Conservation (phyloP, 495 filamentous ascomycete species). For the Pseudevernia furfuracea region DNA sequence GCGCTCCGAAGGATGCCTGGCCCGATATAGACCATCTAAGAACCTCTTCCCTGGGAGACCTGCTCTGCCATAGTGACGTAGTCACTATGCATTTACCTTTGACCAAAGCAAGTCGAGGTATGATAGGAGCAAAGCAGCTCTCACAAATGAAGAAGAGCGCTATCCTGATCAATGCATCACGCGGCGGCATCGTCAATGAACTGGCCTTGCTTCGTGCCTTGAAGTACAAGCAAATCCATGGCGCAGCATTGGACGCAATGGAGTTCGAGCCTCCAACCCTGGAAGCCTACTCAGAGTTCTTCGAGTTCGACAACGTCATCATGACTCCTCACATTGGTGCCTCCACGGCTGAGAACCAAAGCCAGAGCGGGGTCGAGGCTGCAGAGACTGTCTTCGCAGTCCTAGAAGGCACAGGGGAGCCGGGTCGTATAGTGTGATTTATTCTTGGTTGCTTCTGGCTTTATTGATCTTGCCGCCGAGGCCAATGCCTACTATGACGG, state of each 20-base stretch:
- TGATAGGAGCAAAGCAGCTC: no score
- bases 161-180: not conserved
- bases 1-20: no score
- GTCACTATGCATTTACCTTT: no score
- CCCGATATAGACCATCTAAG: no score
- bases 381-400: not conserved
- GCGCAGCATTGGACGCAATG: not conserved
- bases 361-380: not conserved
- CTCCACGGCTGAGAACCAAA: not conserved
- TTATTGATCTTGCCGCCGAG: conserved; percentile 7
- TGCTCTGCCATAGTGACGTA: no score
- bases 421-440: no score
- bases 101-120: no score
- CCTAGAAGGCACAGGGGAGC: not conserved
- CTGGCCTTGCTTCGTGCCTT: not conserved
- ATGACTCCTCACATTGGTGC: not conserved
- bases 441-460: not conserved
- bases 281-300: not conserved
- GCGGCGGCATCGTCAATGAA: not conserved
- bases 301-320: not conserved
- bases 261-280: not conserved
- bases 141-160: not conserved
- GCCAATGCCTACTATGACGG: conserved; percentile 7
- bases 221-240: not conserved
- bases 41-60: no score